Conservation (phyloP, 371 early-diverging fungal genomes). For the Mucor racemosus region DNA sequence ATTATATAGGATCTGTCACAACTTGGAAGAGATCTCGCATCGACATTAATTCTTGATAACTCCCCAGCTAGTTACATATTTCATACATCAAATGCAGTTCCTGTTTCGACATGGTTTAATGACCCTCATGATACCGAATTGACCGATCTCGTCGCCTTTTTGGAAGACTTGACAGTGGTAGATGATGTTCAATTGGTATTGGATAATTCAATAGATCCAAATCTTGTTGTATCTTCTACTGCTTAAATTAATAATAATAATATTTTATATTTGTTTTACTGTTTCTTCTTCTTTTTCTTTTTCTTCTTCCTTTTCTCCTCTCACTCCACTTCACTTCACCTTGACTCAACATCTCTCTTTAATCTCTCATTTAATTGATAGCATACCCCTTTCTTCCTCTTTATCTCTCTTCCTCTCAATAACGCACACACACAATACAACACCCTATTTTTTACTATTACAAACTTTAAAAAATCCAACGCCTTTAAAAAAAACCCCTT, state of each 20-base stretch:
- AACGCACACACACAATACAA: conserved; percentile 1
- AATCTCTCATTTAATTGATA: conserved; percentile 21
- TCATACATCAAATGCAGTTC: conserved; percentile 94
- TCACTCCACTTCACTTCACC: too few relatives aligned
- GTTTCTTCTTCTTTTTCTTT: conserved; percentile 13
- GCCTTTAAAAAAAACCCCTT: too few relatives aligned
- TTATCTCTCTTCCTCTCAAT: conserved; percentile 10
- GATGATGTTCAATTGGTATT: conserved; percentile 89
- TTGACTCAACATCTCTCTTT: conserved; percentile 11
- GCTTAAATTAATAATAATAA: conserved; percentile 10
- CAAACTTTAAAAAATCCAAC: not conserved
- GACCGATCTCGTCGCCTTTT: conserved; percentile 90
- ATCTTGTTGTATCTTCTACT: conserved; percentile 7
- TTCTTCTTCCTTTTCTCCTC: too few relatives aligned
- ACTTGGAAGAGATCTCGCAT: conserved; percentile 84
- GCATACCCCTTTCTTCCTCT: conserved; percentile 26
- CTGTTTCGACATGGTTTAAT: conserved; percentile 96
- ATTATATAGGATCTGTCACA: conserved; percentile 74
- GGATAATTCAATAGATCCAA: conserved; percentile 49
- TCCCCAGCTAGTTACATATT: conserved; percentile 94
- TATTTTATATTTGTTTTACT: conserved; percentile 19
- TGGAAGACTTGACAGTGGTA: conserved; percentile 87
- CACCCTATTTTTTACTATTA: not conserved
- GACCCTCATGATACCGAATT: conserved; percentile 95
- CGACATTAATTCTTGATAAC: conserved; percentile 87